Conservation (phyloP, 495 filamentous ascomycete species). For the Cercophora sp. region DNA sequence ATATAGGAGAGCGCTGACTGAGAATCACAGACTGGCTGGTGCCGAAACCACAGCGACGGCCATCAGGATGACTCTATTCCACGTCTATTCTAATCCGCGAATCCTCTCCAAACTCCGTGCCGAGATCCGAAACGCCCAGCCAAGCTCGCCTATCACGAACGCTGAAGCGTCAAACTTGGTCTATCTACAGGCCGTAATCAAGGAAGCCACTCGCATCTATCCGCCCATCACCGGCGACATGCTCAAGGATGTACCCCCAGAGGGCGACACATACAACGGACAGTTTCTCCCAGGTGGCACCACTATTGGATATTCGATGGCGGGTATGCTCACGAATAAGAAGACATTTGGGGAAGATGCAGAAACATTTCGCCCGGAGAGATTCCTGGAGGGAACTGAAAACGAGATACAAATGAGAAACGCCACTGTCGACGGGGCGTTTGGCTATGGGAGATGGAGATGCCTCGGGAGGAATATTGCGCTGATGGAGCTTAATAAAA, state of each 20-base stretch:
- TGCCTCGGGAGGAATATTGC: not conserved
- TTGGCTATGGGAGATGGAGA: not conserved
- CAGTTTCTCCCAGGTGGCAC: conserved; percentile 50
- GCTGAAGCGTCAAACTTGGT: conserved; percentile 31
- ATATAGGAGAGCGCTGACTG: too few relatives aligned
- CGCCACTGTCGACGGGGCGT: not conserved
- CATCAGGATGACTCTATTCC: not conserved
- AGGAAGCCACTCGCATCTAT: conserved; percentile 42
- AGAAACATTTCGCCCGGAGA: conserved; percentile 46
- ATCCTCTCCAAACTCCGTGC: not conserved
- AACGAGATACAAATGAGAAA: not conserved
- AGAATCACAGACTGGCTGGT: not conserved
- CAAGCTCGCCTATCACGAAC: conserved; percentile 23
- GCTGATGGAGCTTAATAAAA: not conserved
- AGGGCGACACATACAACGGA: conserved; percentile 24
- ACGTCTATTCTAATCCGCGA: not conserved
- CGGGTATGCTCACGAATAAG: conserved; percentile 22
- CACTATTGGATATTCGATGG: conserved; percentile 38
- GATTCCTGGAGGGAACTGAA: conserved; percentile 47
- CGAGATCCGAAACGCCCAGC: not conserved
- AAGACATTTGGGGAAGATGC: conserved; percentile 37
- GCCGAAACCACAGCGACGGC: not conserved
- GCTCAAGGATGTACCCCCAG: conserved; percentile 28
- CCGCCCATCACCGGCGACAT: conserved; percentile 38
- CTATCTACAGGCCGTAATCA: conserved; percentile 45